Evolutionary conservation across 768 basidiomycete genomes (phyloP).

Genomic region (Hygrophorus pudorinus): DNA sequence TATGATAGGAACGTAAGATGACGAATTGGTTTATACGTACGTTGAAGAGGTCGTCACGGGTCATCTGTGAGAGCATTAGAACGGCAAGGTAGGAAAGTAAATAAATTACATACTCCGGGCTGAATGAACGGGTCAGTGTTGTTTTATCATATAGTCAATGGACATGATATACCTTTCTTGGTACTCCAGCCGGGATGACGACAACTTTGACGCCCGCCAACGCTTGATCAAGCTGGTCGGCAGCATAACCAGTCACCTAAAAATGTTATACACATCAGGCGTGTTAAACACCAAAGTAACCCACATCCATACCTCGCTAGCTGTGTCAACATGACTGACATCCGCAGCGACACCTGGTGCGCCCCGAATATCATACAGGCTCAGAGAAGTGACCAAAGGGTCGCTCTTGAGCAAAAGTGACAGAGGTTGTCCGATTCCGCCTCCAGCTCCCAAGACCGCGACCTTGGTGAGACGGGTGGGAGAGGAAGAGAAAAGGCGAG

Average conservation of each 20-base stretch:
- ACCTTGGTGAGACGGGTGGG: slow-evolving; percentile 73
- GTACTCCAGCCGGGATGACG: slow-evolving; percentile 98
- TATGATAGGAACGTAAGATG: background rate
- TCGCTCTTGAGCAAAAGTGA: slow-evolving; percentile 90
- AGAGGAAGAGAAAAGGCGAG: slow-evolving; percentile 71
- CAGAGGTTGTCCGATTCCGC: slow-evolving; percentile 97
- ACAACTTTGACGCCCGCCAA: slow-evolving; percentile 87
- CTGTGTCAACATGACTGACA: slow-evolving; percentile 88
- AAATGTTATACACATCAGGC: slow-evolving; percentile 8
- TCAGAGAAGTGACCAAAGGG: slow-evolving; percentile 78
- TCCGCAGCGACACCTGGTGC: slow-evolving; percentile 97
- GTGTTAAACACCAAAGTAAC: slow-evolving; percentile 8
- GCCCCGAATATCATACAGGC: slow-evolving; percentile 90
- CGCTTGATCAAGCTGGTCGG: slow-evolving; percentile 83
- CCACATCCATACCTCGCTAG: slow-evolving; percentile 52
- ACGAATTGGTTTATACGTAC: slow-evolving; percentile 29
- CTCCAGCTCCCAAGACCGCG: slow-evolving; percentile 94
- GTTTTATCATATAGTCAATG: background rate
- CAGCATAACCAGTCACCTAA: slow-evolving; percentile 71
- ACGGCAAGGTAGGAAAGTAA: slow-evolving; percentile 1
- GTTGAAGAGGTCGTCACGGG: slow-evolving; percentile 94
- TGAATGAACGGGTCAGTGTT: slow-evolving; percentile 25
- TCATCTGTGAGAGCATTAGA: slow-evolving; percentile 58
- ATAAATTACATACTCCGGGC: slow-evolving; percentile 65
- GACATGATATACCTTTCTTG: slow-evolving; percentile 73